These are phyloP conservation scores for Wallacemonas rigidus DNA, from an alignment of 208 protist species.

Conservation along the genomic window DNA sequence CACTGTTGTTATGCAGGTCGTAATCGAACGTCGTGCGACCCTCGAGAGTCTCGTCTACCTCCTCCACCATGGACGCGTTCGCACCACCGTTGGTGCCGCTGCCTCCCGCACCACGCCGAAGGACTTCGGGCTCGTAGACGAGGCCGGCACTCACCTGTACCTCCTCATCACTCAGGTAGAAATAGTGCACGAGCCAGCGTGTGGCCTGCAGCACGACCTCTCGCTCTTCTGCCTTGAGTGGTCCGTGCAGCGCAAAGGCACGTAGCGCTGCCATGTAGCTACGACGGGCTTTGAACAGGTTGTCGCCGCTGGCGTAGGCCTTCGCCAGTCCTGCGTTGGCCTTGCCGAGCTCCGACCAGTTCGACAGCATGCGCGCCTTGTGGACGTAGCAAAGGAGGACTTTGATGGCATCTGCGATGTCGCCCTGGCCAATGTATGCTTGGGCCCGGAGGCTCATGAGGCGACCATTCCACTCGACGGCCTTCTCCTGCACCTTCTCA, in stretches of 20 bases:
- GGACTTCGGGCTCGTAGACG: conserved; percentile 1
- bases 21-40: conserved; percentile 31
- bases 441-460: conserved; percentile 75
- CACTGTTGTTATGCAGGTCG: conserved; percentile 63
- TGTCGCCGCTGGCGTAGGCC: conserved; percentile 55
- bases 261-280: conserved; percentile 64
- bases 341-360: conserved; percentile 68
- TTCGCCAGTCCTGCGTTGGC: conserved; percentile 68
- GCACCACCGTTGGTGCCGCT: conserved; percentile 8
- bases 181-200: conserved; percentile 85
- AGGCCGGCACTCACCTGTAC: conserved; percentile 41
- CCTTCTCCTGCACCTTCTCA: conserved; percentile 85
- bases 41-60: background rate
- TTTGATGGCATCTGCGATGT: conserved; percentile 65
- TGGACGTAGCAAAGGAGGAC: conserved; percentile 73
- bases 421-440: conserved; percentile 68
- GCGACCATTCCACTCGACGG: conserved; percentile 57
- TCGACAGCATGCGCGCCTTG: conserved; percentile 63
- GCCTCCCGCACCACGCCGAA: background rate
- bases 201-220: conserved; percentile 64
- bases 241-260: conserved; percentile 40
- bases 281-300: conserved; percentile 61
- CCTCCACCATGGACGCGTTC: conserved; percentile 4
- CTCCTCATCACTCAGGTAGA: conserved; percentile 75
- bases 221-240: conserved; percentile 37